Evolutionary conservation across 352 stramenopile genomes (phyloP).

Genomic region (Blastocystis sp.): DNA sequence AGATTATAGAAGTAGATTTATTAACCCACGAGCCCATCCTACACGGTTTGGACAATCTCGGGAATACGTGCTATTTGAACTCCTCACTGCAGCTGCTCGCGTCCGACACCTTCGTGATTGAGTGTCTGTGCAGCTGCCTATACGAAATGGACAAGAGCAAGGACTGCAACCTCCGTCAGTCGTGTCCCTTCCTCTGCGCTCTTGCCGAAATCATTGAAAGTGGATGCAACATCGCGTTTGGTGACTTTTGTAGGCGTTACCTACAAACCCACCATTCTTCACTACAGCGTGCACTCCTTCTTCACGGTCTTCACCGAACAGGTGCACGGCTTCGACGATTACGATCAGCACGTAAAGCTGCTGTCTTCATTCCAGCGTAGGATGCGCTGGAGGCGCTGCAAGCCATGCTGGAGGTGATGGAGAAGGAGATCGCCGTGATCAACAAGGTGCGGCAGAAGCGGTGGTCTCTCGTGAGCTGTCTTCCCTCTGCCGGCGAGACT

Average conservation of each 20-base stretch:
- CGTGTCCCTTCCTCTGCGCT: conserved; percentile 6
- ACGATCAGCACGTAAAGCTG: conserved; percentile 19
- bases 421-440: conserved; percentile 42
- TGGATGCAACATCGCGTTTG: neutral
- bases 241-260: conserved; percentile 29
- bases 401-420: conserved; percentile 32
- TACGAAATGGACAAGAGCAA: conserved; percentile 2
- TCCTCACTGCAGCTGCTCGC: conserved; percentile 71
- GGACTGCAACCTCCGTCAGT: neutral
- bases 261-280: conserved; percentile 53
- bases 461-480: conserved; percentile 9
- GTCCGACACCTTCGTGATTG: neutral
- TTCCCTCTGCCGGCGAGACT: neutral
- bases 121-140: conserved; percentile 57
- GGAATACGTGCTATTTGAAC: conserved; percentile 78
- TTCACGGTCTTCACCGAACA: neutral
- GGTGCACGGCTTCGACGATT: conserved; percentile 10
- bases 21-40: conserved; percentile 37
- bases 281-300: conserved; percentile 22
- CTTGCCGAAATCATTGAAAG: conserved; percentile 19
- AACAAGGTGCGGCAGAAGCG: conserved; percentile 9
- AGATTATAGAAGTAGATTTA: neutral
- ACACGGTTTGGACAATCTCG: conserved; percentile 75
- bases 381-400: conserved; percentile 53
- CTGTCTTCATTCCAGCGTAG: neutral